Evolutionary conservation across 352 stramenopile genomes (phyloP).

Genomic region (Globisporangium heterothallicum): DNA sequence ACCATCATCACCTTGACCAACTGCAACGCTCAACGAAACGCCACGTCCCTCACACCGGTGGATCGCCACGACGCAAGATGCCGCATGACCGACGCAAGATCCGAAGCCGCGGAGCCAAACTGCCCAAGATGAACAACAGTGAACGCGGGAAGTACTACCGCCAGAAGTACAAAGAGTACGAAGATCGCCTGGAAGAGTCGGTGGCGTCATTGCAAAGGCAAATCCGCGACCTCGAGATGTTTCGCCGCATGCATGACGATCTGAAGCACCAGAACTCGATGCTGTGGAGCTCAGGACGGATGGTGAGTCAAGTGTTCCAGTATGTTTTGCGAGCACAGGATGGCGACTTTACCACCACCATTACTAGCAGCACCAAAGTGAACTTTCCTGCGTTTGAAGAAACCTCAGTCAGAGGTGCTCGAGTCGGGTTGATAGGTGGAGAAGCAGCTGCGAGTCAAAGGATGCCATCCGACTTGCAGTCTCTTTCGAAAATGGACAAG

Average conservation of each 20-base stretch:
- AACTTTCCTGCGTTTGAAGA: neutral
- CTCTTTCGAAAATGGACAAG: neutral
- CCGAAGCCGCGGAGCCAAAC: slow-evolving; percentile 23
- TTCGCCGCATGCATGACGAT: slow-evolving; percentile 29
- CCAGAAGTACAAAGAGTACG: slow-evolving; percentile 54
- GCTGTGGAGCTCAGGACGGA: neutral
- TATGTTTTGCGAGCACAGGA: slow-evolving; percentile 15
- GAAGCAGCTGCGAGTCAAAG: neutral
- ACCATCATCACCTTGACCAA: neutral
- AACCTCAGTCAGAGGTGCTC: neutral
- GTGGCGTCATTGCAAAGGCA: slow-evolving; percentile 27
- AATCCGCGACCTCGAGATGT: slow-evolving; percentile 29
- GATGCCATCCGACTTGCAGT: neutral
- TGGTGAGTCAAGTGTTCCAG: neutral
- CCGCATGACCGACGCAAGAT: neutral
- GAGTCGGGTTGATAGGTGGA: neutral
- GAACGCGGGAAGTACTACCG: slow-evolving; percentile 67
- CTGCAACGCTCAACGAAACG: neutral
- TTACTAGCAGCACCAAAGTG: slow-evolving; percentile 11
- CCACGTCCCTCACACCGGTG: neutral
- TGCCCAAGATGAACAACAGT: slow-evolving; percentile 65
- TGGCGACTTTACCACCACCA: slow-evolving; percentile 17
- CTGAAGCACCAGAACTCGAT: slow-evolving; percentile 8
- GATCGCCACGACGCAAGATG: neutral
- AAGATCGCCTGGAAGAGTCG: slow-evolving; percentile 29